Base-by-base conservation (phyloP, 1,139 yeast genomes). In the Yarrowia galli region DNA sequence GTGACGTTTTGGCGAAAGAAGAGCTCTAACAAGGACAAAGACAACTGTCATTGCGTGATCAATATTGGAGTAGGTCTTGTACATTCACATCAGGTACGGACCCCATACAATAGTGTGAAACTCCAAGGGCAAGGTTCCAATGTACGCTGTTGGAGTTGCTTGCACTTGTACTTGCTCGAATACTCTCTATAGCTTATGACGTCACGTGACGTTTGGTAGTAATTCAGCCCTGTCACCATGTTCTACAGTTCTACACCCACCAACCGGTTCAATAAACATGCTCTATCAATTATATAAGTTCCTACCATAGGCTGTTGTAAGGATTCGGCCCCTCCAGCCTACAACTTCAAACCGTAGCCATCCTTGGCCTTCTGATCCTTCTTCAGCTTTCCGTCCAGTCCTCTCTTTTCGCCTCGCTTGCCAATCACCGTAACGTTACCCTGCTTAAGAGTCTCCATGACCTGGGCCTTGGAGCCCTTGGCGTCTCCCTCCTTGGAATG, bases 351-450 rank as follows among this genome's bases (percentile, higher is more conserved):
- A 3, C 48, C 16, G 36, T 10, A 60, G 5, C 56, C 54, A 36
- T 48, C 66, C 56, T 46, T 61, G 18, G 38, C 38, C 46, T 23
- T 46, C 13, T 22, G 13, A 6, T 78, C 81, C 74, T 82, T 85
- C 75, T 86, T 87, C 66, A 83, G 77, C 68, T 88, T 87, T 75
- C 97, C 97, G 73, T 83, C 84, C 69, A 88, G 83, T 76, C 91
- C 96, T 67, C 88, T 85, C 80, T 87, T 84, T 74, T 88, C 88
- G 74, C 97, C 97, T 77, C 86, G 85, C 75, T 85, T 87, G 75
- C 89, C 92, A 75, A 92, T 88, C 71, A 91, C 85, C 1, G 96
- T 90, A 73, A 92, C 87, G 73, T 91, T 91, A 65, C 89, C 89
- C 77, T 83, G 87, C 69, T 89, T 82, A 73, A 91, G 85, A 0